Evolutionary conservation across 768 basidiomycete species (phyloP).

Genomic region (Clavulina sp.): DNA sequence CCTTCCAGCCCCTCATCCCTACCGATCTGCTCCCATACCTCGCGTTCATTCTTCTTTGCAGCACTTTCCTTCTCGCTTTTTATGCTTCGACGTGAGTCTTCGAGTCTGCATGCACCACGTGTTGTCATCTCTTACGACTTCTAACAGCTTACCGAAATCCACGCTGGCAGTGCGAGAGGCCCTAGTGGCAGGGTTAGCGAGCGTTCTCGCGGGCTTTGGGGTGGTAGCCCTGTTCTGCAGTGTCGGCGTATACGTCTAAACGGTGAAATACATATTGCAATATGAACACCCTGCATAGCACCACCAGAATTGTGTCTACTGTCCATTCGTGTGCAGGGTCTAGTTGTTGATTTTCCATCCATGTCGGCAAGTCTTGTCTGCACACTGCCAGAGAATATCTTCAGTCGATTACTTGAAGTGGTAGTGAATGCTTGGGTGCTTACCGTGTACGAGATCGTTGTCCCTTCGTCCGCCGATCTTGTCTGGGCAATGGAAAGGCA

Average conservation of each 20-base stretch:
- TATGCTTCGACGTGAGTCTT: slow-evolving; percentile 54
- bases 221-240: slow-evolving; percentile 79
- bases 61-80: slow-evolving; percentile 74
- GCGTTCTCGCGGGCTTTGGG: slow-evolving; percentile 71
- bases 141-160: slow-evolving; percentile 54
- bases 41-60: slow-evolving; percentile 50
- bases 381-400: background rate
- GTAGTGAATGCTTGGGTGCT: slow-evolving; percentile 18
- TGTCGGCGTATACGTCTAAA: slow-evolving; percentile 61
- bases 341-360: slow-evolving; percentile 4
- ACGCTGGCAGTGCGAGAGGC: slow-evolving; percentile 46
- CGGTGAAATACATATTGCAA: too few species aligned
- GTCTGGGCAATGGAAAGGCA: slow-evolving; percentile 31
- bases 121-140: slow-evolving; percentile 8
- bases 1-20: slow-evolving; percentile 57
- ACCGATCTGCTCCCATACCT: slow-evolving; percentile 51
- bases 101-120: slow-evolving; percentile 2
- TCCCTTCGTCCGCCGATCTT: slow-evolving; percentile 86
- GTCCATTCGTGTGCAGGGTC: too few species aligned
- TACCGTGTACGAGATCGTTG: slow-evolving; percentile 88
- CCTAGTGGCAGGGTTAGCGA: slow-evolving; percentile 52
- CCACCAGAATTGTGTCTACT: too few species aligned
- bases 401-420: background rate
- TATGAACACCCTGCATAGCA: too few species aligned
- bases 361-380: background rate